Evolutionary conservation across 208 protist species (phyloP).

Genomic region (Crithidia bombi): DNA sequence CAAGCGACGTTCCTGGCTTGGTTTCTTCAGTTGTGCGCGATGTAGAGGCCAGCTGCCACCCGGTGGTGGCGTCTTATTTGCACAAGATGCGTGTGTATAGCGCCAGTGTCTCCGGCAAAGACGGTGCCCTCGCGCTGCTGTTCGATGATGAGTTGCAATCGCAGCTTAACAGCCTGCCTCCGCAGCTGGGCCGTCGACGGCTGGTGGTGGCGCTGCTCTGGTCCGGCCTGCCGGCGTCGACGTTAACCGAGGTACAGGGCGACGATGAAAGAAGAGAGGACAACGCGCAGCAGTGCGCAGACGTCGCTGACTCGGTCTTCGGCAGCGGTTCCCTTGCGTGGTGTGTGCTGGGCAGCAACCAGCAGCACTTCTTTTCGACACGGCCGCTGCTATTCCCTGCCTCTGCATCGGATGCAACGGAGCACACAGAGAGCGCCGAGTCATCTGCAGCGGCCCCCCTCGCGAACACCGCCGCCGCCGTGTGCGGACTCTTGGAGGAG

Average conservation of each 20-base stretch:
- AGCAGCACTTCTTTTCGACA: slow-evolving; percentile 23
- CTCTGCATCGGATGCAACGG: background rate
- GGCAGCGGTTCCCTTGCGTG: slow-evolving; percentile 75
- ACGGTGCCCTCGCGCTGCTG: slow-evolving; percentile 47
- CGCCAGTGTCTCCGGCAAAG: slow-evolving; percentile 45
- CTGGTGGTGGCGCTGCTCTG: slow-evolving; percentile 63
- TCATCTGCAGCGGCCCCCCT: background rate
- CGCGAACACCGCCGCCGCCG: slow-evolving; percentile 3
- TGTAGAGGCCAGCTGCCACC: slow-evolving; percentile 9
- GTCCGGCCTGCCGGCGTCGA: slow-evolving; percentile 40
- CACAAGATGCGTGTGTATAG: slow-evolving; percentile 32
- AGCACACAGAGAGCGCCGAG: background rate
- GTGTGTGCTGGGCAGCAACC: slow-evolving; percentile 53
- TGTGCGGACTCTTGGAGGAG: background rate
- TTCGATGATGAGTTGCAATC: slow-evolving; percentile 11
- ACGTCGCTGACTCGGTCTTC: slow-evolving; percentile 18
- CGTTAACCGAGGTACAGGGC: background rate
- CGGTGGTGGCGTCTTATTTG: slow-evolving; percentile 21
- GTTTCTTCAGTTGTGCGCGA: slow-evolving; percentile 1
- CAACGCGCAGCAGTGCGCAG: background rate
- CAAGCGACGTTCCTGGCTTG: background rate
- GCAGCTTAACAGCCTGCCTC: slow-evolving; percentile 41
- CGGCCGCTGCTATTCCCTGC: background rate
- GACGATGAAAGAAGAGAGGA: background rate
- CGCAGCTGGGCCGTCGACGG: slow-evolving; percentile 38